Base-by-base conservation (phyloP, 352 stramenopile genomes). In the Pythium chondricola region DNA sequence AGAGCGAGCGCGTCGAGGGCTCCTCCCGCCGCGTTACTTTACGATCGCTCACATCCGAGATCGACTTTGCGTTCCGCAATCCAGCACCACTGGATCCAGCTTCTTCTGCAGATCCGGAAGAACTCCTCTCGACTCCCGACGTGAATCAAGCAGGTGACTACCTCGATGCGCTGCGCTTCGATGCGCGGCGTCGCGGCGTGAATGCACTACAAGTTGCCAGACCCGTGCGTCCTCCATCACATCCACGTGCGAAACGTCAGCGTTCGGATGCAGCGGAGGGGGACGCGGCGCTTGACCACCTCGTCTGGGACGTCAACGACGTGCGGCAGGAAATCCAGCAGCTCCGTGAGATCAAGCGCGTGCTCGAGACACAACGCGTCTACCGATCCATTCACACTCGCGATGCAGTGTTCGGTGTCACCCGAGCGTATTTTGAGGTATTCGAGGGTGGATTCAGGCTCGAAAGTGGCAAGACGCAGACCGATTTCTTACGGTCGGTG, bases 21-120 rank as follows among this genome's bases (percentile, higher is more conserved):
- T 4, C 11, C 21, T 13, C 21, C 11, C 21, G 24, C 22, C 24
- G 21, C 14, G 13, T 20, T 6, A 27, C 46, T 5, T 24, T 56
- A 11, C 7, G n/a, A 9, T 33, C 3, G n/a, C 16, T 56, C 37
- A 20, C 39, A 2, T 42, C 4, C 30, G 48, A 56, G 38, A 56
- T 56, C 48, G 48, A 29, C 14, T 56, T 56, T 22, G 48, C 48
- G 9, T 56, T 56, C 29, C 47, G 47, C 36, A 25, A 35, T 21
- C 47, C 47, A 24, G 22, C 17, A 7, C 11, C 11, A 0, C 6
- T 13, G 22, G 37, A 56, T 9, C n/a, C n/a, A n/a, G n/a, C n/a
- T n/a, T n/a, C n/a, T n/a, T n/a, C n/a, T n/a, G n/a, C n/a, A n/a
- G 27, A 32, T 33, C 11, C n/a, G 5, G 45, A 44, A 33, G 43